phyloP scores from a whole-genome alignment of 441 rosid genomes.

The Aleurites moluccanus region DNA sequence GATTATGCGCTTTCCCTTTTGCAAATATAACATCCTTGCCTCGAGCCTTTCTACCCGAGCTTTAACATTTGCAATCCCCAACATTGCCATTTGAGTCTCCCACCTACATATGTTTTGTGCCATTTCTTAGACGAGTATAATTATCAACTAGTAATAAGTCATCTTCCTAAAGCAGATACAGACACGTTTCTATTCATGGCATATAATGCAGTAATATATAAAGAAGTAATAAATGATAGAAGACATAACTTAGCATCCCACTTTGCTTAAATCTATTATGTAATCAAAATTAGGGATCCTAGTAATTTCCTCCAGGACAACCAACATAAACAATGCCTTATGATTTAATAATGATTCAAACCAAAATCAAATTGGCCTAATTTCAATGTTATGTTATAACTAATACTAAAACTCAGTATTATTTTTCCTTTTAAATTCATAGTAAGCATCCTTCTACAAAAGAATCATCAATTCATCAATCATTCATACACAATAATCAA shows the following conservation, averaged over 20 bases:
- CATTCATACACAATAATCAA: no score
- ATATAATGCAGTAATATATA: constrained; percentile 17
- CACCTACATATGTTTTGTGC: constrained; percentile 8
- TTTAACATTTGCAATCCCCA: constrained; percentile 33
- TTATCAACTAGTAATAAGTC: constrained; percentile 25
- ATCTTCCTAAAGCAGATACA: constrained; percentile 30
- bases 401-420: no score
- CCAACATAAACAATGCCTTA: not conserved
- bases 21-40: no score
- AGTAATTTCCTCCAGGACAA: not conserved
- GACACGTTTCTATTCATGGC: constrained; percentile 30
- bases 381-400: not conserved
- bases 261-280: not conserved
- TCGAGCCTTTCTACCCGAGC: constrained; percentile 26
- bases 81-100: constrained; percentile 27
- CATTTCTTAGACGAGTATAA: constrained; percentile 13
- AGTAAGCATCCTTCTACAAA: no score
- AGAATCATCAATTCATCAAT: no score
- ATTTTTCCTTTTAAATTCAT: no score
- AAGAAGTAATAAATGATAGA: not conserved
- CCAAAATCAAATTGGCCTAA: not conserved
- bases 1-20: constrained; percentile 20
- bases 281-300: not conserved
- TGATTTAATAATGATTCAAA: not conserved
- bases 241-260: not conserved